These are phyloP conservation scores for Trichoderma citrinoviride DNA, from an alignment of 2,329 filamentous ascomycete species.

Conservation along the genomic window DNA sequence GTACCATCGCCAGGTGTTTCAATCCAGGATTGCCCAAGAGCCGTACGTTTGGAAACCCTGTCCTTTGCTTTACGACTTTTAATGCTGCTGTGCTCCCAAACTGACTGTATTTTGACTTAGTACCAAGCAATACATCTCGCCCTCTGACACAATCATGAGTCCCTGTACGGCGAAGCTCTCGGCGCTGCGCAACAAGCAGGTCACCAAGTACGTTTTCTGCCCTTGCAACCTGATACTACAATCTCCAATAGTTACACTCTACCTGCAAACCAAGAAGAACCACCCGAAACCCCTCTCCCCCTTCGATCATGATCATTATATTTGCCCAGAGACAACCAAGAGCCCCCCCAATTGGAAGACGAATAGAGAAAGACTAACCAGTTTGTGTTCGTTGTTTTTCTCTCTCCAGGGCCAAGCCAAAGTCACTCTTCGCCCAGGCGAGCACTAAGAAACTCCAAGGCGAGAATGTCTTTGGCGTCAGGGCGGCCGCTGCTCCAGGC, in stretches of 20 bases:
- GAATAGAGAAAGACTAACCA: not conserved
- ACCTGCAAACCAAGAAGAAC: no score
- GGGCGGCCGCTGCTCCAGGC: constrained; percentile 32
- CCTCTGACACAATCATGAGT: constrained; percentile 86
- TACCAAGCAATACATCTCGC: constrained; percentile 66
- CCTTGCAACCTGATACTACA: not conserved
- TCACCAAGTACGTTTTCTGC: constrained; percentile 62
- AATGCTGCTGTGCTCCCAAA: no score
- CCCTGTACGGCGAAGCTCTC: constrained; percentile 81
- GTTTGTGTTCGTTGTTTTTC: constrained; percentile 29
- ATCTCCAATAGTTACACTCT: not conserved
- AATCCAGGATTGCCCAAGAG: constrained; percentile 67
- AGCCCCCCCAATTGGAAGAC: no score
- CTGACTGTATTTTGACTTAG: constrained; percentile 27
- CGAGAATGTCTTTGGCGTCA: constrained; percentile 30
- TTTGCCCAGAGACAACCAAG: no score
- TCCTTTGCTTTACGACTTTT: no score
- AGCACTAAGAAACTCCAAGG: constrained; percentile 60
- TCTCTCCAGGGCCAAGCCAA: constrained; percentile 58
- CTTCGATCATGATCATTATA: no score
- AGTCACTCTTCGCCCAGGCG: constrained; percentile 65
- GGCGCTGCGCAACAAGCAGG: constrained; percentile 76
- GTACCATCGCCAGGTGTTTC: constrained; percentile 72
- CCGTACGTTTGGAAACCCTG: constrained; percentile 50
- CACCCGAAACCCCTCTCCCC: no score